Conservation (phyloP, 331 rosid species). For the Pyrus hybrid region DNA sequence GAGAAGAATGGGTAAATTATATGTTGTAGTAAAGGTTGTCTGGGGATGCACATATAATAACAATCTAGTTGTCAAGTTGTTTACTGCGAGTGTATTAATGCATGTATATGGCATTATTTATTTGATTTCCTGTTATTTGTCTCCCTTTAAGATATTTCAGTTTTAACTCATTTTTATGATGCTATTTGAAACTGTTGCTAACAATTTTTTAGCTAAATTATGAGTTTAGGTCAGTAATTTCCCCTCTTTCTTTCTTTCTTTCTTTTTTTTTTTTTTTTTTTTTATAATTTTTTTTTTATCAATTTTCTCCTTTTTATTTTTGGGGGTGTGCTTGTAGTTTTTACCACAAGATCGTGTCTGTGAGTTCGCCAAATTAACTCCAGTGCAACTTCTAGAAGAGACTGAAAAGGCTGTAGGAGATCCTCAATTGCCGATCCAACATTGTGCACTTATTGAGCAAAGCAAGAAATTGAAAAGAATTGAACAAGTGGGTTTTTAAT, state of each 20-base stretch:
- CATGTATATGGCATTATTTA: background rate
- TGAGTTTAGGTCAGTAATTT: background rate
- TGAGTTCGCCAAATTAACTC: constrained; percentile 87
- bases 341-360: constrained; percentile 95
- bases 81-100: background rate
- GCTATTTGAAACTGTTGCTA: background rate
- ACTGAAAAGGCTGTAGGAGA: constrained; percentile 95
- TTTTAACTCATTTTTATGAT: background rate
- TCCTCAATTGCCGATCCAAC: constrained; percentile 72
- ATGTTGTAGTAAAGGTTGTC: background rate
- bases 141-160: background rate
- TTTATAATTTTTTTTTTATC: background rate
- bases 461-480: constrained; percentile 68
- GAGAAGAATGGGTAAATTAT: background rate
- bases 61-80: background rate
- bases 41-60: background rate
- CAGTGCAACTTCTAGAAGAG: constrained; percentile 85
- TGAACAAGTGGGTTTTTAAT: constrained; percentile 46
- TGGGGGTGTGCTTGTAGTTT: constrained; percentile 41
- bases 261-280: background rate
- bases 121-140: background rate
- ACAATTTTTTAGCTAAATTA: background rate
- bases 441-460: constrained; percentile 59
- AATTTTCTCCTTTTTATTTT: background rate
- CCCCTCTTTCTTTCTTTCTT: background rate